Conservation (phyloP, 2,329 filamentous ascomycete genomes). For the Paecilomyces niveus region DNA sequence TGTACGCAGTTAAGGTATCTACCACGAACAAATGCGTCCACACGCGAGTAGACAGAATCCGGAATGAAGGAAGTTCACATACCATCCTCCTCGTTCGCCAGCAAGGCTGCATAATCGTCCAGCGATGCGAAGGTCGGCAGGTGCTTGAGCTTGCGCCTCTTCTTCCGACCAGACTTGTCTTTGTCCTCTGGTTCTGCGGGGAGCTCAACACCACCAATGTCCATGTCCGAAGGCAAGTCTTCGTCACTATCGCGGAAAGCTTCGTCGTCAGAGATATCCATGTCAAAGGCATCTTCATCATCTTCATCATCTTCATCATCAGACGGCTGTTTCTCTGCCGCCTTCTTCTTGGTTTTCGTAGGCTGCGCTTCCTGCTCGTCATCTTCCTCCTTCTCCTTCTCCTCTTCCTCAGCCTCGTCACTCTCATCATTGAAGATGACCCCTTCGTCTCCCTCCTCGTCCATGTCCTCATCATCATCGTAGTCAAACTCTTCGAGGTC, state of each 20-base stretch:
- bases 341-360: slow-evolving; percentile 25
- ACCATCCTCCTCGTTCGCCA: slow-evolving; percentile 61
- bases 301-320: slow-evolving; percentile 46
- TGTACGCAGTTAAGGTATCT: neutral
- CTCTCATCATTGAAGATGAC: slow-evolving; percentile 43
- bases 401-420: slow-evolving; percentile 43
- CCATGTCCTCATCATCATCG: slow-evolving; percentile 40
- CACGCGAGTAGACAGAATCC: neutral
- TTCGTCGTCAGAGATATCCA: slow-evolving; percentile 40
- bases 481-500: slow-evolving; percentile 47
- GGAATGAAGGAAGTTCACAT: slow-evolving; percentile 16
- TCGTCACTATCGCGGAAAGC: slow-evolving; percentile 48
- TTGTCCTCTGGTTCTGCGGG: slow-evolving; percentile 29
- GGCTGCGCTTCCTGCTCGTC: slow-evolving; percentile 24
- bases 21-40: slow-evolving; percentile 1
- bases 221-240: slow-evolving; percentile 46
- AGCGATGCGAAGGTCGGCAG: slow-evolving; percentile 88
- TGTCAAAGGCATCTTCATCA: slow-evolving; percentile 48
- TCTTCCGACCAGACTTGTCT: slow-evolving; percentile 46
- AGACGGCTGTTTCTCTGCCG: slow-evolving; percentile 11
- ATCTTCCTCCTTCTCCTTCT: slow-evolving; percentile 40
- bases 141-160: slow-evolving; percentile 77
- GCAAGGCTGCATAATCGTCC: slow-evolving; percentile 85
- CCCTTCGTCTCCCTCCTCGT: slow-evolving; percentile 34
- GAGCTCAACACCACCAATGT: slow-evolving; percentile 36